Evolutionary conservation across 805 yeast genomes (phyloP), one percentile per base, ranked within the genome.

Genomic region (baker's yeast (Saccharomyces cerevisiae)): DNA sequence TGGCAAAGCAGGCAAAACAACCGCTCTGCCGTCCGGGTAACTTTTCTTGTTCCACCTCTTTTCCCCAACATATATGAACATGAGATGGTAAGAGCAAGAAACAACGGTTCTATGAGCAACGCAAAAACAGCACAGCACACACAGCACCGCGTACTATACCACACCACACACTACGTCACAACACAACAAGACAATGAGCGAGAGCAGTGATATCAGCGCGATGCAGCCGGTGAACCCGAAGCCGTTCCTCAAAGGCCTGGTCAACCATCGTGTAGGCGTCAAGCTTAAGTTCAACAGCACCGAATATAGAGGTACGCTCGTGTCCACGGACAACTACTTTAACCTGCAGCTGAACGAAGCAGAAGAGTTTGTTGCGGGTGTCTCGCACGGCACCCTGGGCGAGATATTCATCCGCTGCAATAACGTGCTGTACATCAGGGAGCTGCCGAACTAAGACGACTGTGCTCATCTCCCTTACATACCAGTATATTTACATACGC

Each of bases 281-380:
- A 81, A 90, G 54, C 78, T 94, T 57, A 94, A 94, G 68, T 94
- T 96, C 85, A 92, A 90, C 65, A 80, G 80, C 59, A 87, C 96
- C 10, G 96, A 90, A 68, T 94, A 94, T 70, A 79, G 75, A 55
- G 99, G 99, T 0, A 79, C 70, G 22, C 76, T 94, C 47, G 71
- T 83, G 3, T 82, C 96, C 1, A 85, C 88, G 26, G 99, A 94
- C 67, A 87, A 88, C 62, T 94, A 94, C 72, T 92, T 94, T 92
- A 94, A 94, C 63, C 59, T 94, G 32, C 90, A 87, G 65, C 70
- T 91, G 46, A 84, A 80, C 36, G 79, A 83, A 29, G 81, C 84
- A 1, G 79, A 75, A 52, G 84, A 82, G 66, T 70, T 76, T 36
- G 72, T 79, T 2, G 73, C 75, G 55, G 77, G 79, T 41, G 75